A percentile compares a stretch with the other conserved stretches of the same genome.
Evolutionary conservation across 495 filamentous ascomycete species (phyloP).

Genomic region (Pyronema omphalodes): DNA sequence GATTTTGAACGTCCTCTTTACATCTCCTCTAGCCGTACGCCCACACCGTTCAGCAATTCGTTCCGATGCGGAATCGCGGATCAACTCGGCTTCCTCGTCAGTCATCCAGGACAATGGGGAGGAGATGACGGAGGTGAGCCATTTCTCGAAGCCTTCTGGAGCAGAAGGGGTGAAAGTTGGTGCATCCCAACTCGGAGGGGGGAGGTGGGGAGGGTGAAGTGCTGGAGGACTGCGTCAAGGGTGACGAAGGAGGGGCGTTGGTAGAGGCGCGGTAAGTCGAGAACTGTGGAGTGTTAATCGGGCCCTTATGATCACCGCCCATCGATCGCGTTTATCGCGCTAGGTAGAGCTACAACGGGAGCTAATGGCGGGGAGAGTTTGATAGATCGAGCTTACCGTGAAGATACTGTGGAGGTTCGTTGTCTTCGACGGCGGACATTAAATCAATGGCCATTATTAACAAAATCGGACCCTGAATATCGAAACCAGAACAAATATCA

Average conservation of each 20-base stretch:
- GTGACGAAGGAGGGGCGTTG: conserved; percentile 26
- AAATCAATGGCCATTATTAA: no score
- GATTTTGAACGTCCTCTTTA: conserved; percentile 57
- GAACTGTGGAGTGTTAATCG: conserved; percentile 19
- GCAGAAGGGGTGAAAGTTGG: not conserved
- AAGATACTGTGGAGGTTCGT: no score
- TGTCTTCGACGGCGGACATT: no score
- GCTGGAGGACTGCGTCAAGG: conserved; percentile 25
- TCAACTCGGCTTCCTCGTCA: conserved; percentile 47
- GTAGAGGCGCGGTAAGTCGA: conserved; percentile 33
- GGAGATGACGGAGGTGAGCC: conserved; percentile 54
- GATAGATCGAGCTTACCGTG: no score
- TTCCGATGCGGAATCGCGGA: conserved; percentile 64
- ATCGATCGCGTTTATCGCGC: no score
- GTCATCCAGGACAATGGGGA: conserved; percentile 58
- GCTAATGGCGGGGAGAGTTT: no score
- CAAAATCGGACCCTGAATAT: no score
- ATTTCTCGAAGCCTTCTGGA: conserved; percentile 9
- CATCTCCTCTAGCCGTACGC: conserved; percentile 56
- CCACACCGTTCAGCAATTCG: conserved; percentile 73
- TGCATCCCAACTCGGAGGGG: conserved; percentile 30
- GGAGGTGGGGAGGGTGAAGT: conserved; percentile 25
- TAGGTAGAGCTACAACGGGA: no score
- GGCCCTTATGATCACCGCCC: no score
- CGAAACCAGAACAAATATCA: no score